These are phyloP conservation scores for Friedmanniomyces endolithicus DNA, from an alignment of 495 filamentous ascomycete species.

Conservation along the genomic window DNA sequence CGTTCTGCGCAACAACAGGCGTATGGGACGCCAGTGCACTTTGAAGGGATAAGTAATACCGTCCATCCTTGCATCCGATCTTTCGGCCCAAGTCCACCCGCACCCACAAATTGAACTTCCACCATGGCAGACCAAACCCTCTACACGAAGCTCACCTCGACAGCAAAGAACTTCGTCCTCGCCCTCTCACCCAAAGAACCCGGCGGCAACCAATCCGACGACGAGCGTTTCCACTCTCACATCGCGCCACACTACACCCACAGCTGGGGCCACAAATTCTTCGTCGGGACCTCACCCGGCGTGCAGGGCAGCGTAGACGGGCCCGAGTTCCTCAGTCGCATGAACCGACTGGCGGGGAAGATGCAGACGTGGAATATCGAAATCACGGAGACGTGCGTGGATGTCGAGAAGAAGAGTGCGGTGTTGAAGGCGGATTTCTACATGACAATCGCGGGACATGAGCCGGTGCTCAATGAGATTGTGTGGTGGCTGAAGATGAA, in stretches of 20 bases:
- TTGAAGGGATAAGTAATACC: neutral
- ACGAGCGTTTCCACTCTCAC: constrained; percentile 1
- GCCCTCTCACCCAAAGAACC: constrained; percentile 1
- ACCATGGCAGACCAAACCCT: constrained; percentile 1
- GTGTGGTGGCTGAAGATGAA: constrained; percentile 21
- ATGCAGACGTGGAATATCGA: constrained; percentile 15
- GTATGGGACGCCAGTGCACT: too few relatives aligned
- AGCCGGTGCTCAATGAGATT: constrained; percentile 20
- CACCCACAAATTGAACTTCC: neutral
- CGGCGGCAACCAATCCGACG: constrained; percentile 9
- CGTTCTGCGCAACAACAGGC: too few relatives aligned
- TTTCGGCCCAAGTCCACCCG: neutral
- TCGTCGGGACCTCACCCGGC: constrained; percentile 8
- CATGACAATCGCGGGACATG: constrained; percentile 13
- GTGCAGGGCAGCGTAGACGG: constrained; percentile 1
- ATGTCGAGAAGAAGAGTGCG: constrained; percentile 15
- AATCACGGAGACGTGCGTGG: constrained; percentile 13
- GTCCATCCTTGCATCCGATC: neutral
- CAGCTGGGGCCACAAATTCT: constrained; percentile 19
- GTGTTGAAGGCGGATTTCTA: constrained; percentile 15
- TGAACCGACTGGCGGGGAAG: constrained; percentile 3
- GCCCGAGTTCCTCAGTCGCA: constrained; percentile 14
- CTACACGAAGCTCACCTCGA: constrained; percentile 9
- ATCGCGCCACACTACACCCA: constrained; percentile 1
- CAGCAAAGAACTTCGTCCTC: constrained; percentile 8